Base-by-base conservation (phyloP, 179 eudicot species). In the Dionaea muscipula region DNA sequence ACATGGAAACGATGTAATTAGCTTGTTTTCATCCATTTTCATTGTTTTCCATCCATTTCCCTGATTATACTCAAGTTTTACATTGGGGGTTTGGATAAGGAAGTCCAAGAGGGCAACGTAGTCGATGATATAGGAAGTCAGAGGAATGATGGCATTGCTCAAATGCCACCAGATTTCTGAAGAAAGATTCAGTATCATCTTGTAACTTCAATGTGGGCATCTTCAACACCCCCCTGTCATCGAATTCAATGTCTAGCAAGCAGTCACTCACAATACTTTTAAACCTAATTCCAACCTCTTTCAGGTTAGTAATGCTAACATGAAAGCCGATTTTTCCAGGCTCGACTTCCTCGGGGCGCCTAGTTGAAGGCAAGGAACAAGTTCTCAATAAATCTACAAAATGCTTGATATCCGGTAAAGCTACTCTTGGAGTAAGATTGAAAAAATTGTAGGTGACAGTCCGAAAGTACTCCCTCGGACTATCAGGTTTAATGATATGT, bases 81-180 rank as follows among this genome's bases (percentile, higher is more conserved):
- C n/a, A n/a, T n/a, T 70, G 1, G 68, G 60, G 4, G 74, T 74
- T 58, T 71, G 53, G 51, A 78, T 64, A 28, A 78, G 22, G 39
- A 65, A 48, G 40, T 70, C 68, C 61, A 78, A 33, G 57, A 75
- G 63, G 3, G 71, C 61, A 53, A 73, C 38, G 74, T 73, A 73
- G 62, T 68, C 68, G 21, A 74, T 61, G 25, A 68, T 38, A 62
- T 78, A 74, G 15, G 74, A n/a, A 63, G 28, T 66, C 66, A n/a
- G 48, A 46, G 52, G 49, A 57, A 51, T 65, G 56, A 40, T 73
- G 78, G 26, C 71, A 69, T 35, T 73, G 71, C 65, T 73, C 78
- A 17, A 61, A 69, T n/a, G 58, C 68, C 71, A 70, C 59, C 17
- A 73, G 63, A 60, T 69, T 73, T 22, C 71, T 33, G 26, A 73